Conservation (phyloP, 305 asterid genomes). For the Fraxinus latifolia region DNA sequence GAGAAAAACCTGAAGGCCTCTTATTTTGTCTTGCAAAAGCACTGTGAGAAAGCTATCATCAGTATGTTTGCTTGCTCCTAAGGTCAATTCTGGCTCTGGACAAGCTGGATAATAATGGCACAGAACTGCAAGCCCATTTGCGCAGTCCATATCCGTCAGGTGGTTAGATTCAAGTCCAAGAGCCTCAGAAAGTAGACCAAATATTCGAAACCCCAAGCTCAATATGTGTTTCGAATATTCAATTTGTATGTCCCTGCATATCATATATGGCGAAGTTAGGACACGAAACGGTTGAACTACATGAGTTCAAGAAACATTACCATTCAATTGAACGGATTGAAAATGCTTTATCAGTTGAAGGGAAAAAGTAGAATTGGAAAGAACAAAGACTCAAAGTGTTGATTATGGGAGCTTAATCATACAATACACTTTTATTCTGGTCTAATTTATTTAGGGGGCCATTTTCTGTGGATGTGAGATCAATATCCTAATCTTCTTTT, state of each 20-base stretch:
- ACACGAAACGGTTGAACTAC: neutral
- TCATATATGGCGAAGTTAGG: neutral
- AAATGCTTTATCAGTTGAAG: neutral
- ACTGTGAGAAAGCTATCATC: slow-evolving; percentile 45
- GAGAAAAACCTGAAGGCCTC: slow-evolving; percentile 39
- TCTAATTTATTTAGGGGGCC: too few species aligned
- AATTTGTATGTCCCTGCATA: slow-evolving; percentile 40
- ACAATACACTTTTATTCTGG: too few species aligned
- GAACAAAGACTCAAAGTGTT: too few species aligned
- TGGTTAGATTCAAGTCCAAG: slow-evolving; percentile 39
- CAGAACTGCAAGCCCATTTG: slow-evolving; percentile 34
- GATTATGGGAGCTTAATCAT: too few species aligned
- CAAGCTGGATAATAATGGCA: slow-evolving; percentile 52
- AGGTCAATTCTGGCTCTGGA: slow-evolving; percentile 43
- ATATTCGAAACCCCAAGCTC: slow-evolving; percentile 36
- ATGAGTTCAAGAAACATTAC: neutral
- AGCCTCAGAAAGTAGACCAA: slow-evolving; percentile 43
- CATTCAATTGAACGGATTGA: neutral
- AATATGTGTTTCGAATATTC: slow-evolving; percentile 42
- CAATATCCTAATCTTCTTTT: too few species aligned
- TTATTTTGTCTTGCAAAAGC: slow-evolving; percentile 44
- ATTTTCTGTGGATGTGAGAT: too few species aligned
- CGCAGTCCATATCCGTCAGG: slow-evolving; percentile 39
- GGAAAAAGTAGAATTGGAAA: neutral
- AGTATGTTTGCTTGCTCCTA: slow-evolving; percentile 43